Conservation (phyloP, 345 rosid genomes). For the Theobroma cacao region DNA sequence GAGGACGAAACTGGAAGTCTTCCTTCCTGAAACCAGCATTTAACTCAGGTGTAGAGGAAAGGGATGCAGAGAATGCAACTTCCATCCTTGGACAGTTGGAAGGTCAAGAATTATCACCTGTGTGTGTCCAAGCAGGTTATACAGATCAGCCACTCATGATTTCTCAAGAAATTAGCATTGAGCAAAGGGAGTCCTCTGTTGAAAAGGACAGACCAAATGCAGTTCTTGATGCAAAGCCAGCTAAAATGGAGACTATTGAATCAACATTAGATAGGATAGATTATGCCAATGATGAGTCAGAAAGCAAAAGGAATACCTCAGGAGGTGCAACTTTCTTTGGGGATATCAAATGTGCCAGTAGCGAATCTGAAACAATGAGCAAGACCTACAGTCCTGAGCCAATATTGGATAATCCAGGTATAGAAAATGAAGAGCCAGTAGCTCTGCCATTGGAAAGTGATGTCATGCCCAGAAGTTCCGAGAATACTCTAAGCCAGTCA, state of each 20-base stretch:
- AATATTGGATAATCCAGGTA: neutral
- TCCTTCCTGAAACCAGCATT: conserved; percentile 32
- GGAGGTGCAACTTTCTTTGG: conserved; percentile 8
- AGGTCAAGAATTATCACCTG: conserved; percentile 20
- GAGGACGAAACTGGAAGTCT: conserved; percentile 77
- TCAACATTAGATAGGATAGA: neutral
- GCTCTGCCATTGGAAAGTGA: conserved; percentile 5
- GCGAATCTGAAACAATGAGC: conserved; percentile 23
- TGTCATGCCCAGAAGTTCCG: conserved; percentile 1
- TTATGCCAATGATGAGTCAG: conserved; percentile 8
- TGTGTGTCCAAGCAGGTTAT: conserved; percentile 15
- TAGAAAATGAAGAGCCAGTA: conserved; percentile 19
- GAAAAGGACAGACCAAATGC: conserved; percentile 6
- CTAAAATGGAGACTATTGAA: conserved; percentile 11
- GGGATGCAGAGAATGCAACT: conserved; percentile 17
- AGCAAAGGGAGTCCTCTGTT: conserved; percentile 10
- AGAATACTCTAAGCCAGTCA: conserved; percentile 1
- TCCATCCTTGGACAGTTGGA: conserved; percentile 22
- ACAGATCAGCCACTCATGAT: conserved; percentile 3
- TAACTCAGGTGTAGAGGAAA: neutral
- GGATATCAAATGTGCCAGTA: conserved; percentile 1
- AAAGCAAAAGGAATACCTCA: neutral
- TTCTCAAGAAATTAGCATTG: conserved; percentile 25
- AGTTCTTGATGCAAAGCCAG: conserved; percentile 16
- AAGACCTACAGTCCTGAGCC: conserved; percentile 13